These are phyloP conservation scores for Eucommia ulmoides DNA, from an alignment of 257 asterid species.

Conservation along the genomic window DNA sequence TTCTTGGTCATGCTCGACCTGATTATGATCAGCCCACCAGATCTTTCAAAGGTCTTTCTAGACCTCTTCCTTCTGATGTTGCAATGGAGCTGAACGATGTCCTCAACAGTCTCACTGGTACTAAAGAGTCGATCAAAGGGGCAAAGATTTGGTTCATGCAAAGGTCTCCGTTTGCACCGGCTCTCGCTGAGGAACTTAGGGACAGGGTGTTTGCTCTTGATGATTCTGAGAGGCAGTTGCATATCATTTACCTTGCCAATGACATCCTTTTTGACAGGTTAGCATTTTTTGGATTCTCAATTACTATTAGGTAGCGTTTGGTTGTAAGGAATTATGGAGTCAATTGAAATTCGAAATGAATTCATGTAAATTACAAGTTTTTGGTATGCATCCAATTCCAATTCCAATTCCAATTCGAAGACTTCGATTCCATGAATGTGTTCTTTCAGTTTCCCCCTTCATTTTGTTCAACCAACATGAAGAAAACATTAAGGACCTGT, in stretches of 20 bases:
- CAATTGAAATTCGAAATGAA: no score
- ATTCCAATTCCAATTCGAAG: no score
- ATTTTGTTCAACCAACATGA: no score
- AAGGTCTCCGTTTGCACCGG: conserved; percentile 67
- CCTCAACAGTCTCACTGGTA: conserved; percentile 73
- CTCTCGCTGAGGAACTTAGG: conserved; percentile 82
- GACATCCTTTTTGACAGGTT: conserved; percentile 96
- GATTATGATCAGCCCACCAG: conserved; percentile 59
- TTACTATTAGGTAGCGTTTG: no score
- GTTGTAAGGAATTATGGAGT: no score
- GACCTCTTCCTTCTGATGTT: conserved; percentile 88
- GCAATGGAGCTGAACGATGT: conserved; percentile 83
- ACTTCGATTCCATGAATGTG: no score
- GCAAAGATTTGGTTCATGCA: conserved; percentile 99
- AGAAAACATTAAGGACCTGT: no score
- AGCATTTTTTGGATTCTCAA: no score
- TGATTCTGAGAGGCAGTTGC: conserved; percentile 91
- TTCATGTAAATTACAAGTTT: no score
- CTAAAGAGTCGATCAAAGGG: conserved; percentile 96
- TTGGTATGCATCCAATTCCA: no score
- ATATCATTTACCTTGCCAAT: conserved; percentile 84
- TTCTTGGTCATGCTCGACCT: conserved; percentile 50
- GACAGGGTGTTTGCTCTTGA: conserved; percentile 70
- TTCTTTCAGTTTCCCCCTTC: no score
- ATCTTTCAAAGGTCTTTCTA: conserved; percentile 57